Evolutionary conservation across 495 filamentous ascomycete species (phyloP), one percentile per base, ranked within the genome.

Genomic region (Articulospora tetracladia): DNA sequence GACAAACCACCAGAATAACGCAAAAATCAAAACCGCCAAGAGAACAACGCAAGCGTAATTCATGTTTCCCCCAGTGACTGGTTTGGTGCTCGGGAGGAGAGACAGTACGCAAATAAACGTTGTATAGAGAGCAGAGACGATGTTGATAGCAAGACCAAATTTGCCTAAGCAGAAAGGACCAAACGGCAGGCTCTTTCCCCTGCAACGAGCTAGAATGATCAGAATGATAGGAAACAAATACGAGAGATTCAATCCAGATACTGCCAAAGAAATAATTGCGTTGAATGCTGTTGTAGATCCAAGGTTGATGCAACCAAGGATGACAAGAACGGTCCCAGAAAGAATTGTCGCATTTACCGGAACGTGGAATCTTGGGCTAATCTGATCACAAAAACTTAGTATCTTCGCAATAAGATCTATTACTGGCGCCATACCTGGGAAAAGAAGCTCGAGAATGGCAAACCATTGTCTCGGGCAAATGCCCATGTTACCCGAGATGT

Each of bases 281-380:
- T 83, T 81, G 65, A 87, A 79, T 6, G 83, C 84, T 3, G 76
- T 73, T 3, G 73, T 60, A 0, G 79, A 83, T 13, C 83, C 84
- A 57, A 88, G 77, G 62, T 84, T 85, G 69, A 88, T 84, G 25
- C 85, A 71, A 0, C 81, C 82, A 0, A 89, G 73, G 25, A 85
- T 66, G 55, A 78, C 74, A n/a, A 83, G 75, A 47, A 81, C 77
- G 71, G 11, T 75, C 74, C 44, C 79, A 57, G 23, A 69, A 41
- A 81, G 65, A 22, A 71, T 61, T n/a, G 86, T 72, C 0, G 85
- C 71, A 58, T 80, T 79, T 28, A 84, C 65, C 1, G 86, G 84
- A 34, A 89, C 76, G 44, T 77, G 73, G 54, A 65, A 78, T 55
- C 66, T 64, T 26, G 61, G 63, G 32, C 72, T 58, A 27, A 77